phyloP scores from a whole-genome alignment of 176 grass and related monocot genomes.

The Triticum timopheevii region DNA sequence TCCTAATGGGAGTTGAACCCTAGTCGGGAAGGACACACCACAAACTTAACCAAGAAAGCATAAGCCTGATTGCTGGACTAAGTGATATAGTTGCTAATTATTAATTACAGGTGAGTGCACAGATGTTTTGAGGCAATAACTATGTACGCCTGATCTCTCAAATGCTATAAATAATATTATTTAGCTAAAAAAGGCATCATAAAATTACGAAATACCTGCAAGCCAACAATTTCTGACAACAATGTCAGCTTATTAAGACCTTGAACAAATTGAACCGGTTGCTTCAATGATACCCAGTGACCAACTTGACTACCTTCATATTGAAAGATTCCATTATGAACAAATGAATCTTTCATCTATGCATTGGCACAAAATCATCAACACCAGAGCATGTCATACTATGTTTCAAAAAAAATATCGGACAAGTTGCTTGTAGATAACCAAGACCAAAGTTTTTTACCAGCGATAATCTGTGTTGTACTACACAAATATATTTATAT shows the following conservation, averaged over 20 bases:
- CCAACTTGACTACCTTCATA: conserved; percentile 85
- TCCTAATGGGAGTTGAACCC: neutral
- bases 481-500: neutral
- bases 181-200: conserved; percentile 1
- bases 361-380: neutral
- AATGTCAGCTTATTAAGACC: conserved; percentile 81
- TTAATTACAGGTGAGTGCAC: neutral
- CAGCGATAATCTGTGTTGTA: neutral
- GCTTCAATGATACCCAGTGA: conserved; percentile 76
- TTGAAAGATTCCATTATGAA: conserved; percentile 24
- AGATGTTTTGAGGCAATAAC: neutral
- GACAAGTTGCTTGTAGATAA: neutral
- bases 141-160: neutral
- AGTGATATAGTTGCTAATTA: neutral
- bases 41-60: neutral
- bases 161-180: neutral
- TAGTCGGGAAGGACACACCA: neutral
- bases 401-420: neutral
- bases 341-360: neutral
- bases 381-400: neutral
- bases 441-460: neutral
- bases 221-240: conserved; percentile 78
- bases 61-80: neutral
- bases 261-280: conserved; percentile 58
- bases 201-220: conserved; percentile 66